Evolutionary conservation across 140 eudicot species (phyloP).

Genomic region (Ambrosia hybrid): DNA sequence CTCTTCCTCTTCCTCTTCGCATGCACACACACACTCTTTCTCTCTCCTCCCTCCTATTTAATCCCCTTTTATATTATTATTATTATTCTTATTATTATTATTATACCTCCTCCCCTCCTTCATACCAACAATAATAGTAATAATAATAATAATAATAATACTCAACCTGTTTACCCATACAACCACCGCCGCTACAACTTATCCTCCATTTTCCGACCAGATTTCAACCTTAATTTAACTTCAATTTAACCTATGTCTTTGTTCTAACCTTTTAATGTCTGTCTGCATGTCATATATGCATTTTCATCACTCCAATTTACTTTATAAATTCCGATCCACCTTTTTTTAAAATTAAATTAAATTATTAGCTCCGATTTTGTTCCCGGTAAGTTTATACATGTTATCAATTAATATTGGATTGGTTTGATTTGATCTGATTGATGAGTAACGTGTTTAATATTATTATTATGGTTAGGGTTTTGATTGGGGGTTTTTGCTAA

Average conservation of each 20-base stretch:
- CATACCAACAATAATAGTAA: too few relatives aligned
- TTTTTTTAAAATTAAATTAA: too few relatives aligned
- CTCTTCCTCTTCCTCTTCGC: conserved; percentile 37
- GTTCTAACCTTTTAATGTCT: neutral
- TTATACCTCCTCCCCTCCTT: conserved; percentile 20
- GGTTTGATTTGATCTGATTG: conserved; percentile 30
- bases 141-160: too few relatives aligned
- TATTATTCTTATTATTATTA: neutral
- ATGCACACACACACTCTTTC: conserved; percentile 61
- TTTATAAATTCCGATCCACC: too few relatives aligned
- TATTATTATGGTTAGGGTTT: conserved; percentile 19
- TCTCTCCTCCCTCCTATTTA: conserved; percentile 19
- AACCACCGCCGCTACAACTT: conserved; percentile 39
- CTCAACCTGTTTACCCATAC: conserved; percentile 28
- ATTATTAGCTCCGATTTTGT: conserved; percentile 23
- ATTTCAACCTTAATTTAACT: neutral
- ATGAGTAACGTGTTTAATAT: neutral
- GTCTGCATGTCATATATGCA: conserved; percentile 32
- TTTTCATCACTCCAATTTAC: conserved; percentile 25
- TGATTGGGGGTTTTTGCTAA: conserved; percentile 43
- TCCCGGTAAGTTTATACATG: neutral
- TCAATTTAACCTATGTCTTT: too few relatives aligned
- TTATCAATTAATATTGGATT: neutral
- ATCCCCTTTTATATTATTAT: neutral
- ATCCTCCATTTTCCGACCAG: conserved; percentile 25